Conservation (phyloP, 176 grass and related monocot species). For the Panicum miliaceum region DNA sequence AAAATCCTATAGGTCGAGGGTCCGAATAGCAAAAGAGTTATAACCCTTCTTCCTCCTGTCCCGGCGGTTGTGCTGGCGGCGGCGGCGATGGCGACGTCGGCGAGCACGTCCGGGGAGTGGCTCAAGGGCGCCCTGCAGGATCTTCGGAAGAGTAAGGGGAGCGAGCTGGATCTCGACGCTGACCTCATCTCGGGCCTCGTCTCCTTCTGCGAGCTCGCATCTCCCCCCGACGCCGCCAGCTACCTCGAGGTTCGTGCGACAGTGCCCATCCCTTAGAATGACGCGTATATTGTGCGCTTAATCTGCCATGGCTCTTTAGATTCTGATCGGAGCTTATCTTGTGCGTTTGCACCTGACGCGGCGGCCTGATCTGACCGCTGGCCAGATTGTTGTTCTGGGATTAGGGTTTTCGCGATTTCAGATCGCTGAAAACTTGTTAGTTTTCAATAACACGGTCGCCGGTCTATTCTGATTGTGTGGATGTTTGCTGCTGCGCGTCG, state of each 20-base stretch:
- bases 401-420: constrained; percentile 49
- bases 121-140: constrained; percentile 62
- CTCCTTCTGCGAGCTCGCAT: constrained; percentile 96
- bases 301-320: not conserved
- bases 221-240: constrained; percentile 81
- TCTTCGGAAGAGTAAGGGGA: constrained; percentile 54
- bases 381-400: not conserved
- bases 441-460: not conserved
- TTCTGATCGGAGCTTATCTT: constrained; percentile 17
- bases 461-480: not conserved
- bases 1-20: not conserved
- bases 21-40: not conserved
- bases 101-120: constrained; percentile 81
- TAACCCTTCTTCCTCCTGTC: not conserved
- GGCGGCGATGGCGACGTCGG: constrained; percentile 44
- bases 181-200: constrained; percentile 96
- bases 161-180: constrained; percentile 58
- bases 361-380: constrained; percentile 34
- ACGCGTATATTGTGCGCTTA: not conserved
- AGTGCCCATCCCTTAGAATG: not conserved
- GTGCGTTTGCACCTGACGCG: not conserved
- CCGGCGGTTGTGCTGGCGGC: constrained; percentile 30
- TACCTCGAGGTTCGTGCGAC: constrained; percentile 70
- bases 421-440: not conserved
- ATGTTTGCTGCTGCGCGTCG: not conserved